Evolutionary conservation across 2,329 filamentous ascomycete genomes (phyloP), one percentile per base, ranked within the genome.

Genomic region (Eutypella sp.): DNA sequence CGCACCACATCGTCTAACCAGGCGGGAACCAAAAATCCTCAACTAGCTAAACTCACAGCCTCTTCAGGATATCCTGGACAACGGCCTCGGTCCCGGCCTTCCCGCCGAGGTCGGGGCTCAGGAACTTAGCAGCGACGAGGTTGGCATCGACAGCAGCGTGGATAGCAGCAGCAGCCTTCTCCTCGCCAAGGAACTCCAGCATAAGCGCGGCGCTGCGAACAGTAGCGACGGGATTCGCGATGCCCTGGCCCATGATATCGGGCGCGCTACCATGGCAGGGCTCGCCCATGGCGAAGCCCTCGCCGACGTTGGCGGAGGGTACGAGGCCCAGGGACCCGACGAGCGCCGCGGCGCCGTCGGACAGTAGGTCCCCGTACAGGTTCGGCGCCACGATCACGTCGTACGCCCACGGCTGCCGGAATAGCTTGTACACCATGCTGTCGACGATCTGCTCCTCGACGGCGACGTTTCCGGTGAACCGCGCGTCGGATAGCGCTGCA

Each of bases 401-500:
- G 81, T 97, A 99, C 63, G 85, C 86, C 62, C 85, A 79, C 37
- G 93, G 93, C 71, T 97, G 89, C 51, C 92, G 89, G 83, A 97
- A 97, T 47, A 99, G 86, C 77, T 97, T 97, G 82, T 97, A 97
- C 47, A 97, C 90, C 93, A 99, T 99, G 51, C 86, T 92, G 72
- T 99, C 93, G 52, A 99, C 92, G 58, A 99, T 99, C 74, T 99
- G 93, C 77, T 97, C 93, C 70, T 97, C 93, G 45, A 96, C 76
- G 36, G 72, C 71, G 44, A 95, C 73, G 42, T 68, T 69, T 49
- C 57, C 46, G 7, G 70, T 68, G 73, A 88, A 96, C 55, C 73
- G 76, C 11, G 78, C 57, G 42, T 76, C 75, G 23, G 82, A 76
- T 8, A 97, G 82, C 4, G 88, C 89, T 24, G 76, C 75, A 56